Base-by-base conservation (phyloP, 2,329 filamentous ascomycete genomes). In the Penicillium griseofulvum region DNA sequence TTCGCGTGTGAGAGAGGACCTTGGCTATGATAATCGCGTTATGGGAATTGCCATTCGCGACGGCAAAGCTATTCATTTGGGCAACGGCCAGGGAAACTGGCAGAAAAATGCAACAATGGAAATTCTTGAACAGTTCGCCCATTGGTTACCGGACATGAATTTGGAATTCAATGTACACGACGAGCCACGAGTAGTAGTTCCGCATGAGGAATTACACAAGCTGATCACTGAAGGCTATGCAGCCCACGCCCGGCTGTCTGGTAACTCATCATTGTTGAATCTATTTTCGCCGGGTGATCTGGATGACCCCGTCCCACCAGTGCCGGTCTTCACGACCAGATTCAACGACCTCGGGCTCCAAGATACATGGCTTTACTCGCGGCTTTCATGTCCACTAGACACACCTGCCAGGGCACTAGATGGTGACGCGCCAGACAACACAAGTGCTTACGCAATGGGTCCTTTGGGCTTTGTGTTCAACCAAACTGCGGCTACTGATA, bases 141-240 rank as follows among this genome's bases (percentile, higher is more conserved):
- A 87, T 62, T 84, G 85, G 69, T 77, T 96, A 49, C 91, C 90
- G 1, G 88, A 92, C 69, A 93, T 95, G 89, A 90, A 95, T 70
- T 76, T 96, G n/a, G 88, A 86, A 14, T 95, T 95, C 78, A 96
- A 95, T 73, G 81, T 89, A 31, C 89, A 94, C 70, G 91, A 95
- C 68, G 91, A 95, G 73, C 88, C 90, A 16, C 82, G 91, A 36
- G 89, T 96, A 1, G 81, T 92, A 1, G 82, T 95, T 2, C 87
- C 88, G 2, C 82, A 90, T 64, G 88, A 91, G 58, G 87, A 91
- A 67, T 77, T 95, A 56, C 75, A 80, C 2, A 79, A 84, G 24
- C 77, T 93, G 60, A 80, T 94, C 3, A 70, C 74, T 16, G 80
- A 39, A 37, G 54, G 52, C 22, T 22, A 29, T 12, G 42, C 44